These are phyloP conservation scores for Orbilia javanica DNA, from an alignment of 2,329 filamentous ascomycete genomes.

Conservation along the genomic window DNA sequence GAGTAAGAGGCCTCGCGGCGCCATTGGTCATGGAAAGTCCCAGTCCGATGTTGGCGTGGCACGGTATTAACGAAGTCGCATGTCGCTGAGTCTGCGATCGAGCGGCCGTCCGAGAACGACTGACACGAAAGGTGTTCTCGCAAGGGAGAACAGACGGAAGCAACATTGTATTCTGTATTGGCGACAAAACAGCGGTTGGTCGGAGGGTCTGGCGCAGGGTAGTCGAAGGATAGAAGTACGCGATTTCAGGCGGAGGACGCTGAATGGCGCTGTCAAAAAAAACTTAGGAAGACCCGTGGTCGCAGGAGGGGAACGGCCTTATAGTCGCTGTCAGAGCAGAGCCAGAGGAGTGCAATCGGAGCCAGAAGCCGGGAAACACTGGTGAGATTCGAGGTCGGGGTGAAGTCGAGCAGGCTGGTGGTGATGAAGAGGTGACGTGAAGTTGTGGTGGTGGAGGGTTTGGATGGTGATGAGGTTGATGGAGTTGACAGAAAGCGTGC, in stretches of 20 bases:
- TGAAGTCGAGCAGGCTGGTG: background rate
- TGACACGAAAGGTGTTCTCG: conserved; percentile 58
- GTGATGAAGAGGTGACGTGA: background rate
- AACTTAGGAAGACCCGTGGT: background rate
- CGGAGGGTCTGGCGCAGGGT: background rate
- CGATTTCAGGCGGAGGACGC: conserved; percentile 18
- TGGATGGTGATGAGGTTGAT: conserved; percentile 11
- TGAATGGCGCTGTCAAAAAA: background rate
- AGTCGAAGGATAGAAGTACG: background rate
- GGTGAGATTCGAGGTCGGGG: background rate
- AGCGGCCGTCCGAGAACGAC: conserved; percentile 53
- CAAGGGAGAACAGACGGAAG: conserved; percentile 58
- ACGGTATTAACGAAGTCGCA: conserved; percentile 45
- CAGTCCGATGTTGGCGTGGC: conserved; percentile 35
- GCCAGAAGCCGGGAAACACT: background rate
- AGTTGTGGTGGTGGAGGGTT: background rate
- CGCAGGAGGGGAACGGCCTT: background rate
- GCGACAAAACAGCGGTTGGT: conserved; percentile 55
- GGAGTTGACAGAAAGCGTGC: conserved; percentile 3
- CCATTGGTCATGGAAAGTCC: conserved; percentile 44
- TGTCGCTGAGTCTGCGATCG: conserved; percentile 55
- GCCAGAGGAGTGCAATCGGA: background rate
- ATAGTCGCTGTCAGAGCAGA: background rate
- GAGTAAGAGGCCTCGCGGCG: conserved; percentile 28
- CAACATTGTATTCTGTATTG: conserved; percentile 42